Base-by-base conservation (phyloP, 768 basidiomycete species). In the Pleurotus tuber-regium region DNA sequence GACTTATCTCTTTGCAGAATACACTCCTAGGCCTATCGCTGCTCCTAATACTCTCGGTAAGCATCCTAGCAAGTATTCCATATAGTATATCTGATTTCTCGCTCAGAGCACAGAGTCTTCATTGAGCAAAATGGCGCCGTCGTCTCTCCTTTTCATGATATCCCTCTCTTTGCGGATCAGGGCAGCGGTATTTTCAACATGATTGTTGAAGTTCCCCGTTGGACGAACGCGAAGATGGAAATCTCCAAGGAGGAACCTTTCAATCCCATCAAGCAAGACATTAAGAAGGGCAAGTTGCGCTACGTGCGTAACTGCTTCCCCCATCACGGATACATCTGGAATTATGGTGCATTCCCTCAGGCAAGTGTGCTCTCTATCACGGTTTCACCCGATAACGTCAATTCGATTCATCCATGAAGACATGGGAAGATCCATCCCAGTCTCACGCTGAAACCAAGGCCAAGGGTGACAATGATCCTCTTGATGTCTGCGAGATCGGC, bases 181-280 rank as follows among this genome's bases (percentile, higher is more conserved):
- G 86, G 77, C 75, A 89, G 89, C 70, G 91, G 91, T 65, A 87
- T 98, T 77, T 80, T 97, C 75, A 98, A 98, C 87, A 98, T 98
- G 92, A 77, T 97, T 70, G 94, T 97, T 72, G 92, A 97, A 75
- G 83, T 96, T 52, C 97, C 97, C 43, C 89, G 97, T 64, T 99
- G 97, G 97, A 97, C 95, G 70, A 98, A 99, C 78, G 97, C 97
- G 49, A 98, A 99, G 82, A 90, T 98, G 89, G 97, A 99, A 75
- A 97, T 97, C 70, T 96, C 82, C 72, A 99, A 97, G 73, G 94
- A 97, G 63, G 96, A 98, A 70, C 50, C 83, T n/a, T 92, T 98
- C 84, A 99, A 99, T 76, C 97, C 97, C 63, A 98, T 99, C 87
- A 96, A 97, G 71, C 97, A 99, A 76, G 96, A 98, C 70, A 87